phyloP scores from a whole-genome alignment of 352 stramenopile species.

The Phytopythium cucurbitacearum region DNA sequence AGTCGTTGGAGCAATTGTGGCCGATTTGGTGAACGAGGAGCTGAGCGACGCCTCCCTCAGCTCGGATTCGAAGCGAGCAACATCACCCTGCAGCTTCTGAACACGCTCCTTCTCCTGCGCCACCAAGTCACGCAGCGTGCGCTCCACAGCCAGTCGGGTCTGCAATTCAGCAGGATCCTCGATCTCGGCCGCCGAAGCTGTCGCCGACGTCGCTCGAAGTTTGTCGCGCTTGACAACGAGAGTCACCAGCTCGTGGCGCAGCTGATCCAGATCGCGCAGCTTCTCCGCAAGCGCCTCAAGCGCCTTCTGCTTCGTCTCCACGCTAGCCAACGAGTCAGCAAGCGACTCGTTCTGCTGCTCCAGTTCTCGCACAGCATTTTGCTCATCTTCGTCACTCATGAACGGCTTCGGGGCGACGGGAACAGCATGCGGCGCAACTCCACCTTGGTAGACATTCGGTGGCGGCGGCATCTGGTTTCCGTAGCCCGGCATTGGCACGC shows the following conservation, averaged over 20 bases:
- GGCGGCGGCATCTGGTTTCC: slow-evolving; percentile 4
- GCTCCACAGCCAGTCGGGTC: slow-evolving; percentile 34
- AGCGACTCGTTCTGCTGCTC: slow-evolving; percentile 56
- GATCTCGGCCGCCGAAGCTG: neutral
- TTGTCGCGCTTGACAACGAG: slow-evolving; percentile 65
- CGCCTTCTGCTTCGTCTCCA: slow-evolving; percentile 61
- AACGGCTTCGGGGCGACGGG: slow-evolving; percentile 31
- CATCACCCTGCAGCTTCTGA: slow-evolving; percentile 46
- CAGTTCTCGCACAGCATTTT: slow-evolving; percentile 39
- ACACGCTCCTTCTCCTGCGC: slow-evolving; percentile 52
- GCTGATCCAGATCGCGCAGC: slow-evolving; percentile 63
- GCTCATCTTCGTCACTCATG: slow-evolving; percentile 54
- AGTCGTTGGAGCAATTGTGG: slow-evolving; percentile 11
- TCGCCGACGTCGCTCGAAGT: slow-evolving; percentile 20
- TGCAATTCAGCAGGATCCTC: slow-evolving; percentile 26
- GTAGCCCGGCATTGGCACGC: slow-evolving; percentile 15
- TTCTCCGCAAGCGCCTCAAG: slow-evolving; percentile 64
- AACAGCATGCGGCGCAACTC: neutral
- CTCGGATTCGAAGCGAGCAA: slow-evolving; percentile 44
- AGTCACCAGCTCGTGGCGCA: slow-evolving; percentile 64
- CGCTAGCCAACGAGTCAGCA: slow-evolving; percentile 25
- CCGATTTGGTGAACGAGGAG: slow-evolving; percentile 24
- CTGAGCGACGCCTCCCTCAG: slow-evolving; percentile 38
- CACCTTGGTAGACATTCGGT: slow-evolving; percentile 4
- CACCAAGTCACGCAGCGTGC: slow-evolving; percentile 47